Evolutionary conservation across 2,329 filamentous ascomycete species (phyloP).

Genomic region (Penicillium concentricum): DNA sequence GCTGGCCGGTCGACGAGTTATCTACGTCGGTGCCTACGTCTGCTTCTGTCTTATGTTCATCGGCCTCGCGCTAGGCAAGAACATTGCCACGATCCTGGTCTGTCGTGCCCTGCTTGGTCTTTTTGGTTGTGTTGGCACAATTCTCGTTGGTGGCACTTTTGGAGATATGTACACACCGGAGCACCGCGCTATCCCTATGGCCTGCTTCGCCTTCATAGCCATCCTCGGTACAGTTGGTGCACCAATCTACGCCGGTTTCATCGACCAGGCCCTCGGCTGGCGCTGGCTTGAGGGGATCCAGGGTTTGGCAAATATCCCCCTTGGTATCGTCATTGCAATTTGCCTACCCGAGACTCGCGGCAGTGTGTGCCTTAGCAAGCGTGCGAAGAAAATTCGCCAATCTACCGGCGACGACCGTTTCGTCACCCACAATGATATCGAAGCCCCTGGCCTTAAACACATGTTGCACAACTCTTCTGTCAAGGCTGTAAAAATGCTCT

Average conservation of each 20-base stretch:
- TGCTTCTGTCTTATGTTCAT: slow-evolving; percentile 51
- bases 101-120: slow-evolving; percentile 50
- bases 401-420: slow-evolving; percentile 52
- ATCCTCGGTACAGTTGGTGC: slow-evolving; percentile 55
- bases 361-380: slow-evolving; percentile 49
- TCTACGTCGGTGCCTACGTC: slow-evolving; percentile 49
- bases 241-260: slow-evolving; percentile 56
- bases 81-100: slow-evolving; percentile 51
- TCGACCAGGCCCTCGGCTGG: slow-evolving; percentile 54
- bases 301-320: slow-evolving; percentile 52
- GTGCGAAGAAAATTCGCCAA: slow-evolving; percentile 50
- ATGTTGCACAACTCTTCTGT: slow-evolving; percentile 47
- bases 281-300: slow-evolving; percentile 56
- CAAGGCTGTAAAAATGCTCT: slow-evolving; percentile 52
- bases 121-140: slow-evolving; percentile 52
- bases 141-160: slow-evolving; percentile 52
- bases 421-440: slow-evolving; percentile 52
- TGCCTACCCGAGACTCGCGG: slow-evolving; percentile 51
- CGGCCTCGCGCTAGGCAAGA: slow-evolving; percentile 48
- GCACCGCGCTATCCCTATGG: slow-evolving; percentile 49
- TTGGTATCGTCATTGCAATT: slow-evolving; percentile 45
- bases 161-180: slow-evolving; percentile 51
- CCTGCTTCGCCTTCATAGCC: slow-evolving; percentile 50
- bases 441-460: slow-evolving; percentile 49
- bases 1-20: slow-evolving; percentile 48